A percentile compares a stretch with the other conserved stretches of the same genome.
Evolutionary conservation across 352 stramenopile species (phyloP).

Genomic region (Phytopythium kandeliae): DNA sequence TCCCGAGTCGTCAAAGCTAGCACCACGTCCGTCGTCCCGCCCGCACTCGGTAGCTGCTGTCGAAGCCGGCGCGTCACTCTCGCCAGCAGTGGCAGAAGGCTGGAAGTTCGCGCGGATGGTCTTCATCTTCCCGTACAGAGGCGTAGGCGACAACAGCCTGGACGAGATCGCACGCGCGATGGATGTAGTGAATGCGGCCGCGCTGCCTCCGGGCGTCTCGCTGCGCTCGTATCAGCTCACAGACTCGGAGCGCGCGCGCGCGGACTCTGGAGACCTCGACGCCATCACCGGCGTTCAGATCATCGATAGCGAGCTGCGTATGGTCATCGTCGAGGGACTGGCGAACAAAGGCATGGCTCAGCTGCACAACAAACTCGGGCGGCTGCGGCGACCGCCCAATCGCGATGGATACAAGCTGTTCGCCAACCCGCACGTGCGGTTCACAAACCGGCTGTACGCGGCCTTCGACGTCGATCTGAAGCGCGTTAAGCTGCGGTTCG

Average conservation of each 20-base stretch:
- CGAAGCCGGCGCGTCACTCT: not conserved
- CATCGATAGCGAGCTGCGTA: conserved; percentile 82
- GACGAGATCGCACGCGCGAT: conserved; percentile 47
- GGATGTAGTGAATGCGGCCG: conserved; percentile 48
- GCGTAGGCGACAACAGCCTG: conserved; percentile 34
- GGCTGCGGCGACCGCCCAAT: conserved; percentile 25
- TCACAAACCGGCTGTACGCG: conserved; percentile 80
- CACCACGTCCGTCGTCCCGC: not conserved
- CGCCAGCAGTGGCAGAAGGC: not conserved
- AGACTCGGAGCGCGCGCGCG: conserved; percentile 37
- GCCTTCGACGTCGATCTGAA: conserved; percentile 87
- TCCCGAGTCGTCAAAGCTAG: not conserved
- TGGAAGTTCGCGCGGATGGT: conserved; percentile 69
- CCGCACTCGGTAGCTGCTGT: conserved; percentile 2
- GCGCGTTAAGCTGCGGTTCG: conserved; percentile 82
- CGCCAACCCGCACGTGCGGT: conserved; percentile 64
- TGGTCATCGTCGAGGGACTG: conserved; percentile 84
- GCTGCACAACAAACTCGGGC: conserved; percentile 35
- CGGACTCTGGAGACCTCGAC: conserved; percentile 60
- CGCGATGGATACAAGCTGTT: conserved; percentile 50
- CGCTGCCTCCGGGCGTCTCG: conserved; percentile 36
- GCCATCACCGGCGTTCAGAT: conserved; percentile 85
- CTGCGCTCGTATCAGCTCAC: conserved; percentile 82
- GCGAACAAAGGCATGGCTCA: conserved; percentile 44
- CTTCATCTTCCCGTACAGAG: conserved; percentile 81